phyloP scores from a whole-genome alignment of 768 basidiomycete genomes.

The Rhodosporidiobolus odoratus region DNA sequence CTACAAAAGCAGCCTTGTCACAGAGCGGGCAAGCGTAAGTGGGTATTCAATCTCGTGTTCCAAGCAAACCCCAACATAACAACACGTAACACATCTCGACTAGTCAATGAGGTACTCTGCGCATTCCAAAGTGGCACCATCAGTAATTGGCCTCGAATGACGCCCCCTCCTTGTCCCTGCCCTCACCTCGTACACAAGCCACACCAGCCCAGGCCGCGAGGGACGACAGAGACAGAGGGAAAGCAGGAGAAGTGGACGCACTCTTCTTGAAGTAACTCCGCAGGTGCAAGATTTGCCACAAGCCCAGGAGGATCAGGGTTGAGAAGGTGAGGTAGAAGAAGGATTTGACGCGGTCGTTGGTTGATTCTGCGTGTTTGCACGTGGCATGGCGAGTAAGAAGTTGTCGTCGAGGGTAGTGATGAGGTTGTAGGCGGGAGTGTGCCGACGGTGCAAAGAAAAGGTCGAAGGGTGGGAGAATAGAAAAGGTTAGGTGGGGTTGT shows the following conservation, averaged over 20 bases:
- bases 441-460: background rate
- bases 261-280: conserved; percentile 78
- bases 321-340: conserved; percentile 85
- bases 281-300: conserved; percentile 92
- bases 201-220: no score
- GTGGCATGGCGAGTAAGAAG: background rate
- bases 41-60: no score
- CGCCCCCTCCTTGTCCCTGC: conserved; percentile 50
- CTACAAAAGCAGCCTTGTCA: no score
- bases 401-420: no score
- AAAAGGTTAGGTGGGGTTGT: background rate
- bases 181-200: no score
- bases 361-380: conserved; percentile 61
- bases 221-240: background rate
- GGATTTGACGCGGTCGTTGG: conserved; percentile 80
- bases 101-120: conserved; percentile 76
- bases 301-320: conserved; percentile 70
- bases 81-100: no score
- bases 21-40: no score
- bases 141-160: background rate
- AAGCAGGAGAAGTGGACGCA: background rate
- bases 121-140: background rate
- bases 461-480: background rate
- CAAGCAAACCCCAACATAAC: no score
- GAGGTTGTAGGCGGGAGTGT: no score